phyloP scores from a whole-genome alignment of 2,329 filamentous ascomycete species.

The Coleophoma eucalyptorum region DNA sequence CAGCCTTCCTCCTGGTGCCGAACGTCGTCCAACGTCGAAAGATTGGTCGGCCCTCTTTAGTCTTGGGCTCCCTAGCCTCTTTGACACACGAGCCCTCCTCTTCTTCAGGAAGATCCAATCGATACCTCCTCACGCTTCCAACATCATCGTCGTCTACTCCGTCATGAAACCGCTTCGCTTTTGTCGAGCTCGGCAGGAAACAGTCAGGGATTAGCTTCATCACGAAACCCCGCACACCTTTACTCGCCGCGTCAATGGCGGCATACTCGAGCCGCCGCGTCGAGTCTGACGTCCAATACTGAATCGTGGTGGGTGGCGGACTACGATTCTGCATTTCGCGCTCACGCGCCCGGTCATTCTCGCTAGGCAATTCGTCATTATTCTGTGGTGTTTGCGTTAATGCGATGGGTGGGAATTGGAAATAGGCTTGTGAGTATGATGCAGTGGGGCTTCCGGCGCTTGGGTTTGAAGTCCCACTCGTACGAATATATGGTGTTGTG shows the following conservation, averaged over 20 bases:
- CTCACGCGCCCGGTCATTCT: conserved; percentile 32
- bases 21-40: neutral
- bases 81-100: conserved; percentile 7
- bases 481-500: conserved; percentile 5
- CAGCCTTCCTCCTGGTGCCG: neutral
- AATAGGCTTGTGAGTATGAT: conserved; percentile 11
- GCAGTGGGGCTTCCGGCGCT: neutral
- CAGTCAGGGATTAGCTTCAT: conserved; percentile 58
- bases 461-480: neutral
- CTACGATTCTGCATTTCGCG: conserved; percentile 12
- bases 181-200: conserved; percentile 46
- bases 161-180: conserved; percentile 54
- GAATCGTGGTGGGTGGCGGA: conserved; percentile 53
- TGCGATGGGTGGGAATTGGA: conserved; percentile 23
- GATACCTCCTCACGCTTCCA: conserved; percentile 60
- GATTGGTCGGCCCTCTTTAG: neutral
- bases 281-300: conserved; percentile 64
- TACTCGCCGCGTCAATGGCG: conserved; percentile 59
- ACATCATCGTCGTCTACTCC: conserved; percentile 35
- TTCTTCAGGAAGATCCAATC: conserved; percentile 50
- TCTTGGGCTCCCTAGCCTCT: neutral
- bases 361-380: neutral
- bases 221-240: conserved; percentile 58
- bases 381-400: conserved; percentile 4
- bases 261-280: conserved; percentile 62